phyloP scores from a whole-genome alignment of 805 yeast species.

The Candida silvatica region DNA sequence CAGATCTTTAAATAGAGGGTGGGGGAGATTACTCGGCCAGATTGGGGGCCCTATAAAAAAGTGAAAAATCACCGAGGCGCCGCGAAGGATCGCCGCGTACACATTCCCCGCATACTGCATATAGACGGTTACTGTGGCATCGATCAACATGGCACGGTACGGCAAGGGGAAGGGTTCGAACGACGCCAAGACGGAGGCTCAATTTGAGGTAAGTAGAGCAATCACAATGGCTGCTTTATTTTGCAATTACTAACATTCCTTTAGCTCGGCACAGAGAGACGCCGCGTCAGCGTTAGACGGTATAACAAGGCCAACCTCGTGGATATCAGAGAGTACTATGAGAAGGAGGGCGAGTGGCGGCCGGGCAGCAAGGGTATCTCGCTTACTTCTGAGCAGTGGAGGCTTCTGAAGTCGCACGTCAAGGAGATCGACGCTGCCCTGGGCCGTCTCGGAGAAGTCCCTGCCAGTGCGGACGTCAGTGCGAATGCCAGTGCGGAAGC shows the following conservation, averaged over 20 bases:
- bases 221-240: no score
- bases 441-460: no score
- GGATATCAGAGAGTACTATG: slow-evolving; percentile 81
- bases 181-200: slow-evolving; percentile 7
- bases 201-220: slow-evolving; percentile 12
- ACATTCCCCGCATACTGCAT: no score
- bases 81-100: no score
- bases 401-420: slow-evolving; percentile 32
- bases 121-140: no score
- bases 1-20: no score
- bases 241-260: no score
- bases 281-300: slow-evolving; percentile 62
- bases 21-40: background rate
- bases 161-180: background rate
- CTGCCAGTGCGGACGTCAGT: background rate
- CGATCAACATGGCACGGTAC: no score
- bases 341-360: slow-evolving; percentile 42
- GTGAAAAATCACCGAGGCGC: no score
- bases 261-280: slow-evolving; percentile 39
- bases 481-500: background rate
- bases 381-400: slow-evolving; percentile 49
- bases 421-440: slow-evolving; percentile 46
- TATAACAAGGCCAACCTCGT: slow-evolving; percentile 61
- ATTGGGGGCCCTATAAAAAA: background rate
- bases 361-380: slow-evolving; percentile 82